Percentiles rank a stretch among this genome's conserved stretches.
phyloP scores from a whole-genome alignment of 1,284 basidiomycete genomes.

The Porodaedalea pini region DNA sequence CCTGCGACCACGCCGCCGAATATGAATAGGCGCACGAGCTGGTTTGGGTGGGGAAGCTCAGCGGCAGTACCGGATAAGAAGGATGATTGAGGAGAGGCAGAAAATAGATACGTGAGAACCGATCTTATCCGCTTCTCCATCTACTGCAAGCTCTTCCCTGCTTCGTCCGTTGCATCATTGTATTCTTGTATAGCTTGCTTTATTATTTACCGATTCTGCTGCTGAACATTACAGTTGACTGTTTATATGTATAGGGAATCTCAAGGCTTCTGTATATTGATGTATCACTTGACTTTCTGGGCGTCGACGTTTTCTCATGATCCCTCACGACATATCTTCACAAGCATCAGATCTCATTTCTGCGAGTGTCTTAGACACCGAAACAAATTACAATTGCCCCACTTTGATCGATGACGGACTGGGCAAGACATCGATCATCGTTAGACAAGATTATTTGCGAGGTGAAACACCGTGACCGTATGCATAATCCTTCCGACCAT shows the following conservation, averaged over 20 bases:
- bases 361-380: no score
- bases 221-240: neutral
- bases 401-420: no score
- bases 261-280: neutral
- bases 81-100: slow-evolving; percentile 22
- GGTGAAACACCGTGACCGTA: no score
- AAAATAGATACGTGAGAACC: neutral
- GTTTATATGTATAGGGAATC: neutral
- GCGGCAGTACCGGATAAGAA: slow-evolving; percentile 5
- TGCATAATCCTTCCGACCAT: no score
- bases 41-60: slow-evolving; percentile 41
- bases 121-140: neutral
- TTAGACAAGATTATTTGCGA: no score
- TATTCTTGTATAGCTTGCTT: neutral
- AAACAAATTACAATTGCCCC: no score
- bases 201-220: neutral
- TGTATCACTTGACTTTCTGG: no score
- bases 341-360: no score
- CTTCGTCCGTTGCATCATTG: neutral
- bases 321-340: no score
- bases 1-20: slow-evolving; percentile 18
- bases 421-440: no score
- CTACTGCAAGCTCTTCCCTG: neutral
- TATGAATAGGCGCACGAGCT: slow-evolving; percentile 31
- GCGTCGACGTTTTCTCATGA: no score